These are phyloP conservation scores for Populus deltoides DNA, from an alignment of 345 rosid genomes.

Conservation along the genomic window DNA sequence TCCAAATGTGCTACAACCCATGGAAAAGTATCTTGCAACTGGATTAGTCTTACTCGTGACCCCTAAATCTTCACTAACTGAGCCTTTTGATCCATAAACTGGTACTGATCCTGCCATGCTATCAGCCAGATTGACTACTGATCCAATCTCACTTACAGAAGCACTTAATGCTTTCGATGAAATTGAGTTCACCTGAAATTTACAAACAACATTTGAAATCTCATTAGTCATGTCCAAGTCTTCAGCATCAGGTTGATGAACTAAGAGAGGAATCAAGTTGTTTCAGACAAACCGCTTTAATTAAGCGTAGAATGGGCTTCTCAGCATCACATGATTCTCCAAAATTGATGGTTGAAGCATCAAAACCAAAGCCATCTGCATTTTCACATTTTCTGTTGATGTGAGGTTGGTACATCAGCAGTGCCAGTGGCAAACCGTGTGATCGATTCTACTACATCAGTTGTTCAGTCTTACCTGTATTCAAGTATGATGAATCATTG, in stretches of 20 bases:
- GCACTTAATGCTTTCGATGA: background rate
- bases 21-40: too few relatives aligned
- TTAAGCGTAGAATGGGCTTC: background rate
- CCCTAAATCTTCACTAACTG: background rate
- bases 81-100: background rate
- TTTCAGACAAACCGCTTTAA: background rate
- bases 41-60: too few relatives aligned
- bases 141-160: background rate
- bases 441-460: background rate
- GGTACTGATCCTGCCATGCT: background rate
- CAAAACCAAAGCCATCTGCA: background rate
- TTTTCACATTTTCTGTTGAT: background rate
- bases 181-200: background rate
- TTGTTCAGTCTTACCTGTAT: background rate
- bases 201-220: background rate
- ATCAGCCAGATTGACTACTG: background rate
- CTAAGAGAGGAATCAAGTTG: background rate
- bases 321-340: background rate
- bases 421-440: background rate
- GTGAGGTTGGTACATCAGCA: background rate
- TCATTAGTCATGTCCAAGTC: background rate
- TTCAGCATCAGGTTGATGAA: background rate
- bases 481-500: background rate
- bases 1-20: too few relatives aligned
- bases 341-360: background rate